A percentile compares a stretch with the other conserved stretches of the same genome.
Evolutionary conservation across 2,329 filamentous ascomycete genomes (phyloP).

Genomic region (Pseudogymnoascus sp.): DNA sequence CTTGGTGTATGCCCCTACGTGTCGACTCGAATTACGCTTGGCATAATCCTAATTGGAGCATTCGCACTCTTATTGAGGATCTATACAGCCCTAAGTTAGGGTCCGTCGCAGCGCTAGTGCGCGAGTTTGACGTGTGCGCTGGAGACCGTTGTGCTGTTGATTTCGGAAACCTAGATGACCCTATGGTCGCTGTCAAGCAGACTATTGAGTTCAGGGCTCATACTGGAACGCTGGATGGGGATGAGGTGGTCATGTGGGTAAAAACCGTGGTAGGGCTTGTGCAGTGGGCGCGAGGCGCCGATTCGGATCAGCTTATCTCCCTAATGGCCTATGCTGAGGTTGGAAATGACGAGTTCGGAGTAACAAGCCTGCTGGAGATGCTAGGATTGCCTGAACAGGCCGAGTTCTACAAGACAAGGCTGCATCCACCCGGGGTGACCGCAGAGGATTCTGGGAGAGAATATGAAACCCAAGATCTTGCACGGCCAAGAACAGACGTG

Average conservation of each 20-base stretch:
- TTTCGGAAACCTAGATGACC: neutral
- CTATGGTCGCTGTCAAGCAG: neutral
- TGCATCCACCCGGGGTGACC: neutral
- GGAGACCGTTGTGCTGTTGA: conserved; percentile 1
- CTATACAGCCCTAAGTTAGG: neutral
- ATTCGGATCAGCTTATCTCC: neutral
- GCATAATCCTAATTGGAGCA: neutral
- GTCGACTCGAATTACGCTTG: neutral
- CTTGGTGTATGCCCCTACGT: conserved; percentile 2
- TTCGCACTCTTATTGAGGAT: neutral
- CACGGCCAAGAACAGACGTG: neutral
- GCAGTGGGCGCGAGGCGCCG: conserved; percentile 12
- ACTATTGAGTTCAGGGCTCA: conserved; percentile 27
- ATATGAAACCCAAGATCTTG: neutral
- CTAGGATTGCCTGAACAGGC: neutral
- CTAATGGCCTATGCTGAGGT: neutral
- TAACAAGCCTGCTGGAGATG: neutral
- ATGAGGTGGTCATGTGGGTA: conserved; percentile 18
- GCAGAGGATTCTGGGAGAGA: neutral
- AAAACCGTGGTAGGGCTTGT: conserved; percentile 17
- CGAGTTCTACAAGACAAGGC: neutral
- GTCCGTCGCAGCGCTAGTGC: neutral
- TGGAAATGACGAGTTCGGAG: neutral
- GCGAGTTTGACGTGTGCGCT: neutral
- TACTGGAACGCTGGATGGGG: conserved; percentile 18